Evolutionary conservation across 441 rosid genomes (phyloP).

Genomic region (Eruca vesicaria): DNA sequence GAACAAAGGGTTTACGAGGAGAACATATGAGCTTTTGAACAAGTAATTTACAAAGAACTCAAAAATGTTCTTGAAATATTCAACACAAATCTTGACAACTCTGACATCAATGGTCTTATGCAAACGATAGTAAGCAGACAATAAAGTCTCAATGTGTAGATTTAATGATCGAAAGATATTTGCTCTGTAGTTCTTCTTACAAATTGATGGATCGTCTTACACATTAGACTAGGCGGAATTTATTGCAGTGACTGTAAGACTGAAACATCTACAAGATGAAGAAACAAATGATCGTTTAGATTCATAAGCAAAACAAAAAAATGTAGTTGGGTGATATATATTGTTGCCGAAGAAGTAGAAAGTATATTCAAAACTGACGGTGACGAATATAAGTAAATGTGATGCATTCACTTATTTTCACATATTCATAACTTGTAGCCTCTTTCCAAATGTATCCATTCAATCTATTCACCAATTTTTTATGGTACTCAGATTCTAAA

Average conservation of each 20-base stretch:
- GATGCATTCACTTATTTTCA: background rate
- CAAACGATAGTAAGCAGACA: slow-evolving; percentile 32
- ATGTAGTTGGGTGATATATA: too few species aligned
- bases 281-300: background rate
- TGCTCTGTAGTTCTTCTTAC: background rate
- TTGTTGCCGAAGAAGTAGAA: too few species aligned
- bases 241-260: slow-evolving; percentile 38
- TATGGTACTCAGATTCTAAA: background rate
- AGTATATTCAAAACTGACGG: too few species aligned
- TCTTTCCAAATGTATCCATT: too few species aligned
- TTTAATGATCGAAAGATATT: background rate
- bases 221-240: slow-evolving; percentile 50
- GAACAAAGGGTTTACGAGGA: too few species aligned
- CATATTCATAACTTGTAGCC: background rate
- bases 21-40: too few species aligned
- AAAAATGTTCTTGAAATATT: slow-evolving; percentile 44
- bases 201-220: background rate
- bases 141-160: background rate
- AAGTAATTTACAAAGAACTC: slow-evolving; percentile 48
- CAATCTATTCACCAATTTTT: too few species aligned
- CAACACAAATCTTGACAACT: slow-evolving; percentile 41
- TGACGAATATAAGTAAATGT: slow-evolving; percentile 26
- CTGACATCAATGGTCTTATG: slow-evolving; percentile 44
- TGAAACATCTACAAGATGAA: slow-evolving; percentile 29
- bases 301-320: background rate